phyloP scores from a whole-genome alignment of 306 rosid species.

The Lablab purpureus region DNA sequence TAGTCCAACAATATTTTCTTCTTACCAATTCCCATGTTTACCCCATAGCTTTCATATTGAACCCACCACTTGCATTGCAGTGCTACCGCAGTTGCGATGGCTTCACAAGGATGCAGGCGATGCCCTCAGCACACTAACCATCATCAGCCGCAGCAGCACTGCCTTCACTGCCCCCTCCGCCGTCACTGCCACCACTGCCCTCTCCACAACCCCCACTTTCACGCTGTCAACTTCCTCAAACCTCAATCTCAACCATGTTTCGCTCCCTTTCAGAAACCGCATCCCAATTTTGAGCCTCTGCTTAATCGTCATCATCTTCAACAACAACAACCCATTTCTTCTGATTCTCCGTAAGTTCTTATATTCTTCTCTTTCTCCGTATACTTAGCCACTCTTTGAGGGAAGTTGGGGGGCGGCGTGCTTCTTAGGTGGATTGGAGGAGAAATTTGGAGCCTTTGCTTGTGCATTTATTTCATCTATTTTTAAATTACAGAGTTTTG shows the following conservation, averaged over 20 bases:
- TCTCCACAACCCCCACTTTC: constrained; percentile 41
- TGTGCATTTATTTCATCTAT: no score
- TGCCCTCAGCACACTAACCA: background rate
- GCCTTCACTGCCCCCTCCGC: constrained; percentile 45
- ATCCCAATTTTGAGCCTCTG: background rate
- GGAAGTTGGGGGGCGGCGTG: no score
- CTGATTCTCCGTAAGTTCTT: constrained; percentile 43
- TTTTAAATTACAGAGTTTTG: no score
- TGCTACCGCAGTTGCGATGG: background rate
- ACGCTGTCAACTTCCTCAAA: background rate
- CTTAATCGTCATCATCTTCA: background rate
- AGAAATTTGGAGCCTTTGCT: no score
- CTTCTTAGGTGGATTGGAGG: background rate
- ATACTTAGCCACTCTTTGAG: background rate
- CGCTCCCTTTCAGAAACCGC: background rate
- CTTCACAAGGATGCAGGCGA: constrained; percentile 2
- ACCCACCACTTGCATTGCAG: background rate
- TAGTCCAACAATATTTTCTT: background rate
- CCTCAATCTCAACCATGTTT: background rate
- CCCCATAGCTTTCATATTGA: background rate
- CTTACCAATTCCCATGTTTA: no score
- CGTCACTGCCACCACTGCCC: constrained; percentile 46
- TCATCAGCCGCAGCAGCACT: constrained; percentile 41
- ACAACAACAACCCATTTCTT: background rate
- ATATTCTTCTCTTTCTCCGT: background rate